Percentiles rank a stretch among this genome's conserved stretches.
phyloP scores from a whole-genome alignment of 75 land plant species.

The Azolla pinnata region DNA sequence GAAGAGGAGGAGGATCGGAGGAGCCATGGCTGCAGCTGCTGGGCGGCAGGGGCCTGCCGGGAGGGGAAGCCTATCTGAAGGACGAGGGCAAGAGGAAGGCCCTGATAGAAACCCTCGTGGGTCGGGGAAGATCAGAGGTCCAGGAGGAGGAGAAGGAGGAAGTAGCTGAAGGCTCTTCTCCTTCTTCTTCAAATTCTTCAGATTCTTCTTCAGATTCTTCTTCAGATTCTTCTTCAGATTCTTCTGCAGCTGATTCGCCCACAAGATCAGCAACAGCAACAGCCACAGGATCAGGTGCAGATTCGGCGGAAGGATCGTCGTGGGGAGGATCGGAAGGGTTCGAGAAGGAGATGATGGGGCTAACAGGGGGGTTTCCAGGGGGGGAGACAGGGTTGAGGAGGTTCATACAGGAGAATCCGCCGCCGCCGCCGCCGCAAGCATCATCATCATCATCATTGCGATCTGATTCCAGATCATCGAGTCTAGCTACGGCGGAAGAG shows the following conservation, averaged over 20 bases:
- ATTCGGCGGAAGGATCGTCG: too few species aligned
- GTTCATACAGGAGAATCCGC: constrained; percentile 56
- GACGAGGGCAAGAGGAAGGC: constrained; percentile 28
- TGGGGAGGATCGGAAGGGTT: constrained; percentile 31
- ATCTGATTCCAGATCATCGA: too few species aligned
- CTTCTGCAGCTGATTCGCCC: not conserved
- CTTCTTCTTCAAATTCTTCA: too few species aligned
- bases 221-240: too few species aligned
- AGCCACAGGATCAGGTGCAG: not conserved
- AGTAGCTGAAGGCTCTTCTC: not conserved
- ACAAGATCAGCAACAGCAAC: not conserved
- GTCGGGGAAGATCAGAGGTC: not conserved
- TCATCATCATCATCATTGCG: not conserved
- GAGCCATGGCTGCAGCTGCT: constrained; percentile 40
- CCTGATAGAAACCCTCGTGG: not conserved
- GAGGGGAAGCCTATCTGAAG: constrained; percentile 50
- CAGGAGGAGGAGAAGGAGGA: constrained; percentile 7
- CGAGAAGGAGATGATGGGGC: constrained; percentile 71
- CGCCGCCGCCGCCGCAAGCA: constrained; percentile 47
- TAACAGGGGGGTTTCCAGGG: constrained; percentile 92
- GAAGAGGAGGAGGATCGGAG: constrained; percentile 19
- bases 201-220: too few species aligned
- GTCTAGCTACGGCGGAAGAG: constrained; percentile 1
- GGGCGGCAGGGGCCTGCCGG: constrained; percentile 81
- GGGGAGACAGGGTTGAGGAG: constrained; percentile 66